Base-by-base conservation (phyloP, 2,329 filamentous ascomycete species). In the Diaporthe ampelina region DNA sequence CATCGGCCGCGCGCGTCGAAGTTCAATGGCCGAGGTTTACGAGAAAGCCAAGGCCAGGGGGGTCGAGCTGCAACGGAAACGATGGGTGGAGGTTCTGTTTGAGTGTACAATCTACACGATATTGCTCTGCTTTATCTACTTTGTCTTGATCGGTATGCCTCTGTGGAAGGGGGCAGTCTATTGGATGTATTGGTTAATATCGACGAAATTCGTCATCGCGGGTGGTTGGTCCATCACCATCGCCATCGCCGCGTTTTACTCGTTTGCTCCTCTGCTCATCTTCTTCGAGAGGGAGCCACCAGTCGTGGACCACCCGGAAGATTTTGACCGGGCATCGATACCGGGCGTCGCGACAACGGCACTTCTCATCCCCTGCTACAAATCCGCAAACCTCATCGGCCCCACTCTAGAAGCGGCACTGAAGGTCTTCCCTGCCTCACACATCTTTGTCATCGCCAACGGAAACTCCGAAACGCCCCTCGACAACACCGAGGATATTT, bases 361-460 rank as follows among this genome's bases (percentile, higher is more conserved):
- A 61, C 57, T 76, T 70, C 77, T 87, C 19, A 87, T 88, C n/a
- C 86, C 86, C 17, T 87, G 85, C 76, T 87, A 87, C 78, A 86
- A 86, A 76, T 85, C 85, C 3, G 85, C 82, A 7, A 76, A 78
- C 1, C 81, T 86, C 52, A 84, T 87, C 35, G 82, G 80, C 0
- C 86, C 86, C 1, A 73, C 72, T 11, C 76, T 88, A 10, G 80
- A 84, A 73, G 85, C 85, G 1, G 86, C 86, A 0, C 76, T 87
- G 43, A 84, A 86, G 72, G 81, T 87, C 65, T 88, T 87, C 74
- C 86, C 85, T 0, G 78, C 84, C 1, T 79, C 81, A 15, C 83
- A 87, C 70, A 86, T 88, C 61, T 88, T 84, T 76, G 85, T 86
- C 43, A 83, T 88, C 24, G 86, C 86, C 1, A 88, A 88, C 72